Base-by-base conservation (phyloP, 106 monocot species). In the Dioscorea alata region DNA sequence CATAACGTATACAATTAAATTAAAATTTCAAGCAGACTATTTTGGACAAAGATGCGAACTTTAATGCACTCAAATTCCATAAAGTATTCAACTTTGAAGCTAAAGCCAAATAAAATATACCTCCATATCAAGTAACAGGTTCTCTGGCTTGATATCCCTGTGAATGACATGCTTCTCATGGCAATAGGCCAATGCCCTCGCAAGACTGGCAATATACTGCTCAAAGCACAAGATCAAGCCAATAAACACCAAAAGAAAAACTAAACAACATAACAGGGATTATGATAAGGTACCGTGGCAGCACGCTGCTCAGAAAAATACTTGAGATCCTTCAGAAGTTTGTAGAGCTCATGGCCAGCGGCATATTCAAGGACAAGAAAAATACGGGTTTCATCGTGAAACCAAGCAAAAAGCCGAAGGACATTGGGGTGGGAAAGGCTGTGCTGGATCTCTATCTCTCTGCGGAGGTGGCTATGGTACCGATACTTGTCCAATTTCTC, bases 81-180 rank as follows among this genome's bases (percentile, higher is more conserved):
- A 54, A 54, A 19, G 3, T 14, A 2, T 5, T 54, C 54, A 54
- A 4, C 9, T 54, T 15, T 5, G 13, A 54, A 19, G 15, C 19
- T 54, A 16, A 19, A 0, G 4, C 54, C 54, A 18, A 35, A 64
- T 4, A 32, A 52, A 52, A 18, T 6, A 25, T 78, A 96, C 96
- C 79, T 89, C 86, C 59, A 84, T 57, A 78, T 96, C 91, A 14
- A 96, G 84, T 63, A 96, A 65, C 64, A 96, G 58, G 66, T 96
- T 96, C 70, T 96, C 96, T 18, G 96, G 96, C 80, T 96, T 96
- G 84, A 96, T 96, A 71, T 96, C 96, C 72, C 96, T 82, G 62
- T 96, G 95, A 70, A 96, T 96, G 69, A 96, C 95, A 66, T 92
- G 79, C 71, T 96, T 96, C 65, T 89, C 77, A 19, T 96, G 96